Percentiles rank a stretch among this genome's conserved stretches.
Conservation (phyloP, 768 basidiomycete species). For the Ramaria rubella region DNA sequence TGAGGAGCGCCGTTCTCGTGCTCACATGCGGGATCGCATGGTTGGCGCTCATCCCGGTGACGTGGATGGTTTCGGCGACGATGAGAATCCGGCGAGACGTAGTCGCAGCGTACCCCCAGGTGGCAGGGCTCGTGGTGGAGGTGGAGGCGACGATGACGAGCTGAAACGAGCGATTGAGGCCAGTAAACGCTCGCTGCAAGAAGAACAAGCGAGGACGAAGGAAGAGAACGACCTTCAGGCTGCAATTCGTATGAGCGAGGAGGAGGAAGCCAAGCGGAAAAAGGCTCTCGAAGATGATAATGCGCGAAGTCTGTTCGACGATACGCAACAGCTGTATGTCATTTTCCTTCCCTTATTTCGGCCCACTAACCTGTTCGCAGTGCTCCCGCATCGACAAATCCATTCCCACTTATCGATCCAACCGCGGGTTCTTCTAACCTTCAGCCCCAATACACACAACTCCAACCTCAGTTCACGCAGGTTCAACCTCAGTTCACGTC, state of each 20-base stretch:
- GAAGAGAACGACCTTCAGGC: conserved; percentile 81
- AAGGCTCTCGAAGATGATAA: conserved; percentile 69
- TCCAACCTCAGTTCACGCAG: conserved; percentile 73
- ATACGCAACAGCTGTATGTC: conserved; percentile 70
- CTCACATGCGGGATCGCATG: conserved; percentile 95
- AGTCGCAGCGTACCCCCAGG: conserved; percentile 23
- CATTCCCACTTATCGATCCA: conserved; percentile 57
- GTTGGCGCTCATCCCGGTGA: conserved; percentile 44
- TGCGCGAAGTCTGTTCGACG: conserved; percentile 75
- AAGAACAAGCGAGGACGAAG: conserved; percentile 56
- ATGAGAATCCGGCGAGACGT: conserved; percentile 41
- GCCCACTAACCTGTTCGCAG: conserved; percentile 6
- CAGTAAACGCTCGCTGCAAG: conserved; percentile 66
- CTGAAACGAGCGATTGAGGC: conserved; percentile 82
- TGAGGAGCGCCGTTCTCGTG: conserved; percentile 75
- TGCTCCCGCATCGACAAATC: conserved; percentile 35
- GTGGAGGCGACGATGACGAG: conserved; percentile 67
- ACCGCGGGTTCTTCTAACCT: conserved; percentile 52
- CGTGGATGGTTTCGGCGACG: conserved; percentile 25
- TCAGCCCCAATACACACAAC: conserved; percentile 39
- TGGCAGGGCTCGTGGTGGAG: conserved; percentile 24
- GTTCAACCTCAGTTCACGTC: conserved; percentile 83
- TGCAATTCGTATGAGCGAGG: conserved; percentile 81
- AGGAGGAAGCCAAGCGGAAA: conserved; percentile 79
- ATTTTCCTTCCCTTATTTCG: conserved; percentile 5